Percentiles rank a stretch among this genome's conserved stretches.
Conservation (phyloP, 2,329 filamentous ascomycete species). For the Cladosporium sp. region DNA sequence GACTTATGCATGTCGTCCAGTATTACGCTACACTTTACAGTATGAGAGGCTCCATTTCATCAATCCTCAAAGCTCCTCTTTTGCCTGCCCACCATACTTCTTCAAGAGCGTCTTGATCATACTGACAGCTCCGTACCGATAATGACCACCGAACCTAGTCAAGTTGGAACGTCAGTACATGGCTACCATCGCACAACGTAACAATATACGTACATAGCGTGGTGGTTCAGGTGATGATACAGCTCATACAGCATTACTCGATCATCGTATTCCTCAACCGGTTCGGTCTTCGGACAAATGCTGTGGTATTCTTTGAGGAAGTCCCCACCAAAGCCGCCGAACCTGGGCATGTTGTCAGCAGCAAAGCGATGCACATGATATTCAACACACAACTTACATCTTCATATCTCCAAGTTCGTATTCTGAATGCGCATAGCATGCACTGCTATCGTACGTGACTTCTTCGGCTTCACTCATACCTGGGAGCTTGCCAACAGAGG, state of each 20-base stretch:
- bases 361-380: background rate
- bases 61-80: background rate
- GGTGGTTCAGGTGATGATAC: slow-evolving; percentile 88
- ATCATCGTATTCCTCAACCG: slow-evolving; percentile 80
- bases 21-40: background rate
- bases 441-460: slow-evolving; percentile 78
- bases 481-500: slow-evolving; percentile 64
- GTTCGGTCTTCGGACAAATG: slow-evolving; percentile 76
- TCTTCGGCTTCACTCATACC: slow-evolving; percentile 61
- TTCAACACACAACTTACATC: slow-evolving; percentile 53
- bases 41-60: background rate
- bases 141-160: slow-evolving; percentile 69
- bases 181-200: no score
- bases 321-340: slow-evolving; percentile 73
- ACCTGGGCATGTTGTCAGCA: slow-evolving; percentile 40
- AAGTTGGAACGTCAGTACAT: background rate
- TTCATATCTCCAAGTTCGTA: slow-evolving; percentile 92
- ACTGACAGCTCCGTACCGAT: slow-evolving; percentile 70
- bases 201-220: slow-evolving; percentile 54
- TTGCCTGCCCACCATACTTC: slow-evolving; percentile 61
- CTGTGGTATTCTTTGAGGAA: slow-evolving; percentile 79
- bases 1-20: background rate
- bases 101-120: slow-evolving; percentile 74
- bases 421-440: slow-evolving; percentile 83
- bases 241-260: slow-evolving; percentile 78